Evolutionary conservation across 106 monocot genomes (phyloP).

Genomic region (Allium sativum): DNA sequence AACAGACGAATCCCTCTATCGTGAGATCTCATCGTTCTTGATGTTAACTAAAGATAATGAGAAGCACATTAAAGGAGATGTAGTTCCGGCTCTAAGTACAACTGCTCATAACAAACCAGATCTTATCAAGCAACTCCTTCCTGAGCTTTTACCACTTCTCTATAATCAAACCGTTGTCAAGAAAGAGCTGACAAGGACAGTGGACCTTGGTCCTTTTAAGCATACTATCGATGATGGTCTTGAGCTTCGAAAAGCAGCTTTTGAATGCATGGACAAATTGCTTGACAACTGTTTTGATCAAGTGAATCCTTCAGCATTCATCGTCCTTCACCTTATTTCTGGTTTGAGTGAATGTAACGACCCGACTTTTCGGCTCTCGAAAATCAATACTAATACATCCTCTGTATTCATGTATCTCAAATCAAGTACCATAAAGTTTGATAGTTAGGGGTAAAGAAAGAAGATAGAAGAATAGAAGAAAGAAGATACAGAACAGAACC

Average conservation of each 20-base stretch:
- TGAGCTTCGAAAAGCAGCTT: conserved; percentile 97
- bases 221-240: conserved; percentile 95
- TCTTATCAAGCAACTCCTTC: conserved; percentile 86
- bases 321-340: too few species aligned
- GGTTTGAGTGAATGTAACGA: too few species aligned
- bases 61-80: conserved; percentile 92
- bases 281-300: too few species aligned
- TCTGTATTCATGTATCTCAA: too few species aligned
- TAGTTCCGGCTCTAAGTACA: conserved; percentile 84
- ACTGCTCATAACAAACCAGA: conserved; percentile 97
- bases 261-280: conserved; percentile 96
- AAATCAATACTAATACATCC: too few species aligned
- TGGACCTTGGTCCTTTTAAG: conserved; percentile 93
- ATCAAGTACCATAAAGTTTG: too few species aligned
- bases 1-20: conserved; percentile 77
- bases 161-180: conserved; percentile 95
- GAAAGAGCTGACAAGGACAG: conserved; percentile 82
- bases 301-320: too few species aligned
- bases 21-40: conserved; percentile 79
- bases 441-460: too few species aligned
- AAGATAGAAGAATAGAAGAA: too few species aligned
- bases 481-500: too few species aligned
- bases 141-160: conserved; percentile 78
- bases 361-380: too few species aligned
- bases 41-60: conserved; percentile 91